phyloP scores from a whole-genome alignment of 768 basidiomycete genomes.

The Crucibulum laeve region DNA sequence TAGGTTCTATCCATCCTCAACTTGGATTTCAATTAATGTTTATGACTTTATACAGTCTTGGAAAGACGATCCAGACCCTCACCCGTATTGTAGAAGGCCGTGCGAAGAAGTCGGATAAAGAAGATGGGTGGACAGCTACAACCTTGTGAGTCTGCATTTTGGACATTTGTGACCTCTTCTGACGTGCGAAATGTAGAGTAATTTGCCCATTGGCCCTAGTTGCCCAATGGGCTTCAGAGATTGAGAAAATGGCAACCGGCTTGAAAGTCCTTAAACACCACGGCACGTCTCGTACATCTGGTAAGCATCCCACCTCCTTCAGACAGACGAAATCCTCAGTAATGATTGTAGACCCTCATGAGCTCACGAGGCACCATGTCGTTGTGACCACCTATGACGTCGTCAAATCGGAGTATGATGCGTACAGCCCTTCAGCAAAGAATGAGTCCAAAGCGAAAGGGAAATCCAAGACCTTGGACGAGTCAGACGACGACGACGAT shows the following conservation, averaged over 20 bases:
- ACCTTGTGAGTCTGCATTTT: constrained; percentile 54
- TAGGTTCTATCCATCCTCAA: constrained; percentile 22
- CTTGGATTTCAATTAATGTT: neutral
- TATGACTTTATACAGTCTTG: constrained; percentile 43
- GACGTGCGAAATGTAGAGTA: constrained; percentile 47
- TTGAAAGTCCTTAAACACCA: constrained; percentile 82
- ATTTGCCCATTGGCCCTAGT: constrained; percentile 86
- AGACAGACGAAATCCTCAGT: neutral
- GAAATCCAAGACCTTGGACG: constrained; percentile 28
- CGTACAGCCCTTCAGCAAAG: constrained; percentile 45
- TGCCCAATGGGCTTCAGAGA: constrained; percentile 88
- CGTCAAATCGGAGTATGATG: constrained; percentile 72
- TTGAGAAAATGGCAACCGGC: constrained; percentile 61
- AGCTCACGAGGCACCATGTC: constrained; percentile 54
- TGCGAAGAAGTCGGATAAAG: constrained; percentile 62
- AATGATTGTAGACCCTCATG: constrained; percentile 47
- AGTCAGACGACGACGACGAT: constrained; percentile 35
- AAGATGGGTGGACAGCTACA: constrained; percentile 65
- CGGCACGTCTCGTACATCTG: constrained; percentile 65
- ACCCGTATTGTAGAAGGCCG: constrained; percentile 82
- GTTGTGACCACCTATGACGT: constrained; percentile 88
- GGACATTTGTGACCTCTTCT: neutral
- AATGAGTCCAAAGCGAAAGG: constrained; percentile 48
- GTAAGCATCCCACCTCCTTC: constrained; percentile 30
- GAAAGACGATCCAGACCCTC: constrained; percentile 90